A percentile compares a stretch with the other conserved stretches of the same genome.
Conservation (phyloP, 208 protist species). For the Herpetomonas samuelpessoai region DNA sequence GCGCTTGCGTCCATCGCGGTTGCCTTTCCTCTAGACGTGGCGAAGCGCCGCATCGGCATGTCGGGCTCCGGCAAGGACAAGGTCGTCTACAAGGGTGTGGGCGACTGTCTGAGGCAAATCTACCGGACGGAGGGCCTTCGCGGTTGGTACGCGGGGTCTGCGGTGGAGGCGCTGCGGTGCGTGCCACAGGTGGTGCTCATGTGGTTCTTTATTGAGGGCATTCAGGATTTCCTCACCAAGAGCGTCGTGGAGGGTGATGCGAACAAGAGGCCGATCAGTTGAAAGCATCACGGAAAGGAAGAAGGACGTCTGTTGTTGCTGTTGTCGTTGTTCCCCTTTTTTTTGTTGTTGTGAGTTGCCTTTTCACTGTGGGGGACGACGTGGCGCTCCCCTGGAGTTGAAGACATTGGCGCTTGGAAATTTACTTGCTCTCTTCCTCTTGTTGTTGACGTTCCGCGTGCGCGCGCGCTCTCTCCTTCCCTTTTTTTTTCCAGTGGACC, state of each 20-base stretch:
- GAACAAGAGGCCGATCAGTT: not conserved
- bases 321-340: constrained; percentile 1
- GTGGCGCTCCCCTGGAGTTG: no score
- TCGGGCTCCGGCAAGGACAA: constrained; percentile 63
- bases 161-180: constrained; percentile 75
- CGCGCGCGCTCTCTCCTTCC: no score
- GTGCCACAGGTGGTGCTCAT: constrained; percentile 89
- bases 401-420: no score
- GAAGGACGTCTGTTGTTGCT: not conserved
- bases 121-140: constrained; percentile 70
- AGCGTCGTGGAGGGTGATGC: not conserved
- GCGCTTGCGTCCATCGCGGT: constrained; percentile 74
- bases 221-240: constrained; percentile 49
- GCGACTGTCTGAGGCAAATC: constrained; percentile 60
- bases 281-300: not conserved
- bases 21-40: constrained; percentile 83
- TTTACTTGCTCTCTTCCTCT: no score
- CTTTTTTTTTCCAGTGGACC: no score
- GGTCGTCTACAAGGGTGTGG: constrained; percentile 60
- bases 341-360: constrained; percentile 1
- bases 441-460: no score
- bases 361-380: no score
- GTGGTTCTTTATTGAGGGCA: constrained; percentile 88
- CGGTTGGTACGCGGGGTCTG: constrained; percentile 70
- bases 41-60: constrained; percentile 87